These are phyloP conservation scores for Pestalotiopsis sp. DNA, from an alignment of 2,329 filamentous ascomycete species.

Conservation along the genomic window DNA sequence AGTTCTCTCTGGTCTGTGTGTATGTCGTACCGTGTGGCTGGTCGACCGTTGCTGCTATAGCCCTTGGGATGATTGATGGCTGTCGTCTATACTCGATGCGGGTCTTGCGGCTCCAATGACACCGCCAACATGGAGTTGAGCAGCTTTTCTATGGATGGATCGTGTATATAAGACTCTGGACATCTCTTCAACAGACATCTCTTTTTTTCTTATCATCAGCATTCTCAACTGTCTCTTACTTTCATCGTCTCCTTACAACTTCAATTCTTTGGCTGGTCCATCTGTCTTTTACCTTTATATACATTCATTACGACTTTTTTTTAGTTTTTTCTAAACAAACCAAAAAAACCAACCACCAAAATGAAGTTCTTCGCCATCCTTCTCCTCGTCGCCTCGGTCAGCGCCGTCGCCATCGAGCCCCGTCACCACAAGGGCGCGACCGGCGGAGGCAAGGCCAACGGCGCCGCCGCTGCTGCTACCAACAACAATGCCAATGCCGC, in stretches of 20 bases:
- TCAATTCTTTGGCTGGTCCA: constrained; percentile 15
- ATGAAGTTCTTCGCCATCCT: constrained; percentile 16
- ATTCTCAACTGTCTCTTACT: not conserved
- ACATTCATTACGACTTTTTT: not conserved
- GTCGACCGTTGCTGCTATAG: not conserved
- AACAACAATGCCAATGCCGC: not conserved
- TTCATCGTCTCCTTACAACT: not conserved
- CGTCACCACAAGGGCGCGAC: constrained; percentile 6
- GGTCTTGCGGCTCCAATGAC: not conserved
- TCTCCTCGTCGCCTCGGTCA: constrained; percentile 10
- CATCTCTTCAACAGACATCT: not conserved
- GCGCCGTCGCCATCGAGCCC: constrained; percentile 13
- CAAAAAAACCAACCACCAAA: constrained; percentile 8
- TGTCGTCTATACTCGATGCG: not conserved
- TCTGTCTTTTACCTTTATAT: constrained; percentile 8
- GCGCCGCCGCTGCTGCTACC: not conserved
- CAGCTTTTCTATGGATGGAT: not conserved
- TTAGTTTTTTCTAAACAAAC: not conserved
- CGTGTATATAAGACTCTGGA: not conserved
- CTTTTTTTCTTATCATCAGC: not conserved
- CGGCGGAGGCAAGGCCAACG: not conserved
- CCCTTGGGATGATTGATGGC: constrained; percentile 1
- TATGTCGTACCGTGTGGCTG: not conserved
- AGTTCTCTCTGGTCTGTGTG: not conserved
- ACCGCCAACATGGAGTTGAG: not conserved